Conservation (phyloP, 1,284 basidiomycete genomes). For the Malassezia japonica region DNA sequence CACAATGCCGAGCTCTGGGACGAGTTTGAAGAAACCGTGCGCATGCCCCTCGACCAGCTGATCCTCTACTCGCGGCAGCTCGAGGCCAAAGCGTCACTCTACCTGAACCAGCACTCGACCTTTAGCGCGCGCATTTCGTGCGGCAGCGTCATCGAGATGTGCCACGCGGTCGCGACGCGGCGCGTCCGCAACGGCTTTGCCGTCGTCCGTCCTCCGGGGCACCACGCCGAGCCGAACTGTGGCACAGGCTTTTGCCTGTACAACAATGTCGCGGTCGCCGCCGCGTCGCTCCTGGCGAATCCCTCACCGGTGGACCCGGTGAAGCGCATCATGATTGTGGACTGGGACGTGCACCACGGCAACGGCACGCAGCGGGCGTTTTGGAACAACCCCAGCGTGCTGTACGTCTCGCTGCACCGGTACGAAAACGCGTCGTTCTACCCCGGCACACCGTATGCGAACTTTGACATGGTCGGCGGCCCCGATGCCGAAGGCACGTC, state of each 20-base stretch:
- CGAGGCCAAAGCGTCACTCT: constrained; percentile 72
- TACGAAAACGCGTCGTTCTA: constrained; percentile 77
- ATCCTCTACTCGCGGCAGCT: constrained; percentile 57
- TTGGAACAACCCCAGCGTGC: constrained; percentile 74
- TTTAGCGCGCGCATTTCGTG: constrained; percentile 76
- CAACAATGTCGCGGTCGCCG: constrained; percentile 93
- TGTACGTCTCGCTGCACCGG: constrained; percentile 94
- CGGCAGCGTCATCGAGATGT: constrained; percentile 86
- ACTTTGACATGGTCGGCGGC: constrained; percentile 74
- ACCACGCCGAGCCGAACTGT: constrained; percentile 94
- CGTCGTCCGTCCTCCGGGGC: constrained; percentile 90
- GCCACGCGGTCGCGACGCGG: constrained; percentile 71
- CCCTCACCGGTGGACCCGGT: constrained; percentile 52
- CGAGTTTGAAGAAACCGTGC: constrained; percentile 68
- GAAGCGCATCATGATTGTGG: constrained; percentile 72
- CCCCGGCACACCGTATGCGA: constrained; percentile 80
- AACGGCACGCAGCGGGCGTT: constrained; percentile 96
- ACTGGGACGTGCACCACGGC: constrained; percentile 99
- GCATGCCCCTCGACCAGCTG: constrained; percentile 47
- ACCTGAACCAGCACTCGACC: constrained; percentile 77
- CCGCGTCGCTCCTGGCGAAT: constrained; percentile 53
- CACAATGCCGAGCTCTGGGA: constrained; percentile 85
- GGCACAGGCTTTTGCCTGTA: constrained; percentile 99
- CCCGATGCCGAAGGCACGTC: constrained; percentile 62
- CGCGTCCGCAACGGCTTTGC: constrained; percentile 80